These are phyloP conservation scores for Drechmeria coniospora DNA, from an alignment of 2,329 filamentous ascomycete genomes.

Conservation along the genomic window DNA sequence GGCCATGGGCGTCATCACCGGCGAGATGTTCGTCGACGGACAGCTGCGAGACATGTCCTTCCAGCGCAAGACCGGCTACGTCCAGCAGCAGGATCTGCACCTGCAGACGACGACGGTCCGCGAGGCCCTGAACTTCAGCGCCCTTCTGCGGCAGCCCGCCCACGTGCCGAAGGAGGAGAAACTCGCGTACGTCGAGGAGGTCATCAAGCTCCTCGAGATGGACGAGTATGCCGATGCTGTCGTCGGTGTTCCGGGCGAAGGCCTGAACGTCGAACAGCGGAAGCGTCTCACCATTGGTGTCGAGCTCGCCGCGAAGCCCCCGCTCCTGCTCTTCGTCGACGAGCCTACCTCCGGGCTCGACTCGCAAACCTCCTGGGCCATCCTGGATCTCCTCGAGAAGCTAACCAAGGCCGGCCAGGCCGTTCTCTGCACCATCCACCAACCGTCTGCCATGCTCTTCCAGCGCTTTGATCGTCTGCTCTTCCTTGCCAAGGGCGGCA, in stretches of 20 bases:
- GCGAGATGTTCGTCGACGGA: slow-evolving; percentile 59
- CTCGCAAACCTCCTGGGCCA: slow-evolving; percentile 86
- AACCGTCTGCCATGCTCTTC: slow-evolving; percentile 91
- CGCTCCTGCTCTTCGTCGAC: slow-evolving; percentile 79
- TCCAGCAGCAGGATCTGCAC: slow-evolving; percentile 86
- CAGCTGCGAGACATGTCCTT: slow-evolving; percentile 62
- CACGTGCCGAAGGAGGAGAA: slow-evolving; percentile 62
- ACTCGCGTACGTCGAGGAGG: slow-evolving; percentile 73
- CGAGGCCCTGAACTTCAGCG: slow-evolving; percentile 76
- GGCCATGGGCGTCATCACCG: slow-evolving; percentile 76
- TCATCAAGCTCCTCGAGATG: slow-evolving; percentile 86
- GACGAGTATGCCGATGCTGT: slow-evolving; percentile 78
- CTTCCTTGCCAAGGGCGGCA: slow-evolving; percentile 61
- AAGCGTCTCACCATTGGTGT: slow-evolving; percentile 85
- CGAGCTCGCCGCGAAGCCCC: slow-evolving; percentile 85
- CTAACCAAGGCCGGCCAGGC: slow-evolving; percentile 79
- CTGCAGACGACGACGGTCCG: slow-evolving; percentile 72
- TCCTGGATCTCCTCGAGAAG: slow-evolving; percentile 76
- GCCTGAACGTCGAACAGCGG: slow-evolving; percentile 56
- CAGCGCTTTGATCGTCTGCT: slow-evolving; percentile 75
- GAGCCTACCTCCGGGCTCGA: slow-evolving; percentile 92
- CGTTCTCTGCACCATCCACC: slow-evolving; percentile 93
- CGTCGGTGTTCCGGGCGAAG: slow-evolving; percentile 80
- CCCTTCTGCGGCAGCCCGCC: slow-evolving; percentile 68
- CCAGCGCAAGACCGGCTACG: slow-evolving; percentile 84